A percentile compares a stretch with the other conserved stretches of the same genome.
Conservation (phyloP, 2,329 filamentous ascomycete genomes). For the Geoglossum cookeanum region DNA sequence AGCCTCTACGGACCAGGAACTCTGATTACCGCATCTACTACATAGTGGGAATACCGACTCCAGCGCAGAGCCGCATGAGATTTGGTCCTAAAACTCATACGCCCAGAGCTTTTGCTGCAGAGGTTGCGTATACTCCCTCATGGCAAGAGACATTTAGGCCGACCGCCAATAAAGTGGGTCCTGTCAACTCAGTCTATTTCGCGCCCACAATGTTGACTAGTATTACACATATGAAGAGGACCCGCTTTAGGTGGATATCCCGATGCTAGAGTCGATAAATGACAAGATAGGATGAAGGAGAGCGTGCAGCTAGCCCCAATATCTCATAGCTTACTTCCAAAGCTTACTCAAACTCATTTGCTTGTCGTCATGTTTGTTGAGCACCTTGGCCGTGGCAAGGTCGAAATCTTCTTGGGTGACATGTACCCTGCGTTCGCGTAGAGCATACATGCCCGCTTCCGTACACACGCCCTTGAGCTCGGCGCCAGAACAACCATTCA, state of each 20-base stretch:
- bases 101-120: neutral
- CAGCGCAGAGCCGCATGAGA: neutral
- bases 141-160: too few relatives aligned
- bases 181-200: neutral
- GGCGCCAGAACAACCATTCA: conserved; percentile 96
- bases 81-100: neutral
- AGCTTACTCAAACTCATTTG: conserved; percentile 78
- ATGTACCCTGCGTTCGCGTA: conserved; percentile 87
- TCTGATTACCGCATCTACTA: neutral
- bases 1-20: too few relatives aligned
- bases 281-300: neutral
- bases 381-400: conserved; percentile 91
- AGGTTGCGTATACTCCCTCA: too few relatives aligned
- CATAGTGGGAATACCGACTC: neutral
- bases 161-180: neutral
- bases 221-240: neutral
- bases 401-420: conserved; percentile 99
- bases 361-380: conserved; percentile 99
- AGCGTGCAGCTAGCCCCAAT: neutral
- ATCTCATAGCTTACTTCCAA: conserved; percentile 42
- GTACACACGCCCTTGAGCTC: conserved; percentile 98
- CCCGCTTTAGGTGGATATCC: neutral
- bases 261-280: neutral
- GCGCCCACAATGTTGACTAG: neutral
- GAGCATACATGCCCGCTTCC: conserved; percentile 93